Evolutionary conservation across 352 stramenopile species (phyloP).

Genomic region (Globisporangium abappressorium): DNA sequence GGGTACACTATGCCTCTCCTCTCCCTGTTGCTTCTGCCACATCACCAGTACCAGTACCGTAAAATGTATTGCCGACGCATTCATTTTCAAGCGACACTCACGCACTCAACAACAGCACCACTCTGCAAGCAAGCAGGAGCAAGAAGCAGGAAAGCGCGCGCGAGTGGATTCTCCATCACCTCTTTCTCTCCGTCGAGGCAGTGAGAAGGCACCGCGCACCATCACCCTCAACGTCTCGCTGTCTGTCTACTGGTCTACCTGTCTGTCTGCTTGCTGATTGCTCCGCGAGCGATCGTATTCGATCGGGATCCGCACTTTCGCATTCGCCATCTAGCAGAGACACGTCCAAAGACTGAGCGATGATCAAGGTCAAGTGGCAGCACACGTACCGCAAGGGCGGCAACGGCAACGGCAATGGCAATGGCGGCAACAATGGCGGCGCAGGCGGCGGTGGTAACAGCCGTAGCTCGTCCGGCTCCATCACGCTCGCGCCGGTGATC

Average conservation of each 20-base stretch:
- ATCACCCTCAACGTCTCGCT: background rate
- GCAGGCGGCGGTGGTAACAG: constrained; percentile 7
- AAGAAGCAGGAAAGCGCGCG: background rate
- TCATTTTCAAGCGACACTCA: background rate
- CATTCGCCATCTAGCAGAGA: background rate
- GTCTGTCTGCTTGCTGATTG: background rate
- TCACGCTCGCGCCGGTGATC: constrained; percentile 35
- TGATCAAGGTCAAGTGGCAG: constrained; percentile 79
- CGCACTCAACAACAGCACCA: background rate
- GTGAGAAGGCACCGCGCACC: background rate
- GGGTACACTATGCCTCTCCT: background rate
- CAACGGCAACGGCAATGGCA: constrained; percentile 8
- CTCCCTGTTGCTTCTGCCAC: background rate
- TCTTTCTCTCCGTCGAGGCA: background rate
- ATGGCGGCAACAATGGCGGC: background rate
- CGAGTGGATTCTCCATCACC: background rate
- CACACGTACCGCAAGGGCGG: constrained; percentile 27
- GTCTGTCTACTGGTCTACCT: background rate
- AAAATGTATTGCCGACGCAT: background rate
- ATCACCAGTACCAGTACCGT: background rate
- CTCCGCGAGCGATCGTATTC: background rate
- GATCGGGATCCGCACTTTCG: constrained; percentile 1
- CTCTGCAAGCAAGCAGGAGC: background rate
- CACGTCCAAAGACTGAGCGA: constrained; percentile 10
- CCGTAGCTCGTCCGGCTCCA: constrained; percentile 15